A percentile compares a stretch with the other conserved stretches of the same genome.
Conservation (phyloP, 352 stramenopile genomes). For the Globisporangium takayamanum region DNA sequence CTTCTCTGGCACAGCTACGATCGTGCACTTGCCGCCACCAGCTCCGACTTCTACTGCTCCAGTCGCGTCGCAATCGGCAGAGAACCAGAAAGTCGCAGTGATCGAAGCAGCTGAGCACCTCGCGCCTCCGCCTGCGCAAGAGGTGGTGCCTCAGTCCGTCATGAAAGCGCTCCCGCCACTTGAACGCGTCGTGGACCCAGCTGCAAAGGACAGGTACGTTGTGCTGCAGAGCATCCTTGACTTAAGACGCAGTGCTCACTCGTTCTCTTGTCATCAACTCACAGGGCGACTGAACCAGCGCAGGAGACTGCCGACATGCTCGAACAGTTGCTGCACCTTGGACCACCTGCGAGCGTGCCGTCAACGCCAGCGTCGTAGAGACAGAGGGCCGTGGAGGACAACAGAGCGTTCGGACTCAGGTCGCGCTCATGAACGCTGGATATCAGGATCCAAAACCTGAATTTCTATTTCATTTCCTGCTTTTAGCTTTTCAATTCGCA, state of each 20-base stretch:
- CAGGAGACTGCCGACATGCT: constrained; percentile 11
- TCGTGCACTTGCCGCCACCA: constrained; percentile 7
- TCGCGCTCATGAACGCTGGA: too few relatives aligned
- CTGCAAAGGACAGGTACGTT: constrained; percentile 3
- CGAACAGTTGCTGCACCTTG: constrained; percentile 8
- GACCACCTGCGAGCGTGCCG: neutral
- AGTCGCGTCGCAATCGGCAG: neutral
- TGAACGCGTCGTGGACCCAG: neutral
- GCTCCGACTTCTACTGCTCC: neutral
- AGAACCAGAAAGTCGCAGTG: constrained; percentile 22
- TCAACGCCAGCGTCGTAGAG: constrained; percentile 2
- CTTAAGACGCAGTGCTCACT: neutral
- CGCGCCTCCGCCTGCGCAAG: neutral
- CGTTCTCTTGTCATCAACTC: neutral
- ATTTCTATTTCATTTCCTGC: too few relatives aligned
- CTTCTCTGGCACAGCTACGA: constrained; percentile 3
- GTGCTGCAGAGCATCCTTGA: neutral
- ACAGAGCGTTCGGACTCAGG: too few relatives aligned
- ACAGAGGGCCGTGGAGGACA: neutral
- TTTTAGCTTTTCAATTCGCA: too few relatives aligned
- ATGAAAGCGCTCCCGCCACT: constrained; percentile 4
- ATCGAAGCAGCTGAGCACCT: constrained; percentile 26
- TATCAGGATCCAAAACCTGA: too few relatives aligned
- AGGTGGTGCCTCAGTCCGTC: neutral
- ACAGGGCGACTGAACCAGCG: neutral